phyloP scores from a whole-genome alignment of 352 stramenopile species.

The Pythium periplocum region DNA sequence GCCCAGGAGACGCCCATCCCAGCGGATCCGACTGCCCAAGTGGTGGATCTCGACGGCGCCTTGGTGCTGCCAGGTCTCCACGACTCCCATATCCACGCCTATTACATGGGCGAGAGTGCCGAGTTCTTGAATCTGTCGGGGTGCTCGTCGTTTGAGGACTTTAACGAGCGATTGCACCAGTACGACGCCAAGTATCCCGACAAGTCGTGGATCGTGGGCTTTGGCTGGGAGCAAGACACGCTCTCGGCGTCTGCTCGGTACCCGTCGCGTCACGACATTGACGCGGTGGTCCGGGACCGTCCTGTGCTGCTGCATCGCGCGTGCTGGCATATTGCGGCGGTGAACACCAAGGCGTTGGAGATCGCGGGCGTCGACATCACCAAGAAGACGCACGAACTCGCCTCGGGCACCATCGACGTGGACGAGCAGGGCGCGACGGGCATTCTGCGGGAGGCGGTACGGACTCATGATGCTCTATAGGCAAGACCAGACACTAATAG shows the following conservation, averaged over 20 bases:
- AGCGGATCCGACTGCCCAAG: background rate
- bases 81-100: slow-evolving; percentile 88
- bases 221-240: slow-evolving; percentile 85
- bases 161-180: slow-evolving; percentile 36
- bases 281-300: slow-evolving; percentile 57
- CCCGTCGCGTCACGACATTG: slow-evolving; percentile 70
- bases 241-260: slow-evolving; percentile 56
- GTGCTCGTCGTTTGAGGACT: slow-evolving; percentile 69
- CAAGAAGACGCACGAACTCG: slow-evolving; percentile 21
- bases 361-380: slow-evolving; percentile 45
- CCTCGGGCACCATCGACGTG: slow-evolving; percentile 55
- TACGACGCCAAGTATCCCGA: slow-evolving; percentile 63
- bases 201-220: slow-evolving; percentile 74
- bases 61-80: slow-evolving; percentile 84
- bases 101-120: slow-evolving; percentile 74
- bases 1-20: slow-evolving; percentile 8
- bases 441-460: slow-evolving; percentile 64
- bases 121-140: slow-evolving; percentile 80
- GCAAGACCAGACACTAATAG: background rate
- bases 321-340: slow-evolving; percentile 87
- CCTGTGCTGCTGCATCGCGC: slow-evolving; percentile 83
- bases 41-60: slow-evolving; percentile 41
- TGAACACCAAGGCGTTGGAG: slow-evolving; percentile 83
- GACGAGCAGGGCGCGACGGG: slow-evolving; percentile 59
- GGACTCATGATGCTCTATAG: background rate